Evolutionary conservation across 129 eudicot genomes (phyloP), one percentile per base, ranked within the genome.

Genomic region (Flaveria bidentis): DNA sequence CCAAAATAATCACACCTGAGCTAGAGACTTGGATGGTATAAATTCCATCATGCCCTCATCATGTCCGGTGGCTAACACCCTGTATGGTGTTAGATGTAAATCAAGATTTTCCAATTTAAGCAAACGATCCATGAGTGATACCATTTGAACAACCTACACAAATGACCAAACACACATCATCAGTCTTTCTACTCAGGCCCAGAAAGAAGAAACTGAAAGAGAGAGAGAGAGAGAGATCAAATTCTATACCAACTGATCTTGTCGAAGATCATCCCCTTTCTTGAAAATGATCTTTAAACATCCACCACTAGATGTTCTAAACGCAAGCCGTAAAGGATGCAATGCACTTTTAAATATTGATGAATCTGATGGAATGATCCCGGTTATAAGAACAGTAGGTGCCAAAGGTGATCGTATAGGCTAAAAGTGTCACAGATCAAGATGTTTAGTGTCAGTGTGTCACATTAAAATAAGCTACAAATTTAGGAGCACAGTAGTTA

Each of bases 1-100:
- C 5, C 30, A 57, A 26, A 10, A 63, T 28, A 28, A 15, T 6
- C 69, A 33, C 26, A 95, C 99, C 97, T 91, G 99, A 18, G 99
- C 99, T 75, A 95, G 84, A 58, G 99, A 89, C 79, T 90, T 92
- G 41, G 99, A 95, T 30, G 97, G 99, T 46, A 95, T 95, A 72
- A 95, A 95, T 84, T 95, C 99, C 85, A 91, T 67, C 99, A 95
- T 95, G 83, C 99, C 99, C 76, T 95, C 99, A 67, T 95, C 96
- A 51, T 91, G 97, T 63, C 99, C 97, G 3, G 99, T 95, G 18
- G 99, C 99, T 77, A 95, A 83, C n/a, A 95, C 99, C 64, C 99
- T 82, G 72, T 95, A 95, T 57, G 99, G 99, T 61, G 97, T 95
- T 46, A 91, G 84, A 88, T 95, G 97, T 71, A 95, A 82, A 80